Evolutionary conservation across 78 protist genomes (phyloP), one percentile per base, ranked within the genome.

Genomic region (Trichosphaerium sp.): DNA sequence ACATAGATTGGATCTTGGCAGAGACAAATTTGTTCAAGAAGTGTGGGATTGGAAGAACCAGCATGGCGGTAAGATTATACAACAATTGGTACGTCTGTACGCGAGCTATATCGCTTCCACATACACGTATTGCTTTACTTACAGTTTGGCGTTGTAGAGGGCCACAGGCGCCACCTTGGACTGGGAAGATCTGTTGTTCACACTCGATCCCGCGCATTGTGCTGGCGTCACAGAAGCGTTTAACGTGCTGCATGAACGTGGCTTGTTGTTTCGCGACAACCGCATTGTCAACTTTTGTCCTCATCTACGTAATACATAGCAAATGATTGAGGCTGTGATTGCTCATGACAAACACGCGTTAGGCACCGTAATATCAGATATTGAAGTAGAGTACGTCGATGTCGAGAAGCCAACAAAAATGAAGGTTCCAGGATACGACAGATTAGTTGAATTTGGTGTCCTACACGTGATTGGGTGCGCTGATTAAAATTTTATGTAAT

Each of bases 351-450:
- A n/a, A n/a, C n/a, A n/a, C n/a, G n/a, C n/a, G n/a, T n/a, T n/a
- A n/a, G n/a, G n/a, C n/a, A 82, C 94, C 0, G 96, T 89, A 6
- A 87, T 93, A n/a, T 90, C 95, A n/a, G 94, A 90, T 38, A 60
- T 91, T 11, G 96, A 94, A 62, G 82, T 79, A 44, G 90, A 84
- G 76, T 47, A 69, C 42, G 3, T 26, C 1, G 47, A 32, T 12
- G 23, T 69, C 25, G 80, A 59, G 2, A 52, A 41, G 15, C 78
- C 65, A 43, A 54, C 72, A 4, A 18, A 32, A 29, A 8, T 62
- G 12, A 41, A 31, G n/a, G 51, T 70, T 28, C 67, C 65, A 32
- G 66, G 71, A 7, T 10, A 29, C 31, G 38, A 4, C 63, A 26
- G 61, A 31, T 32, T 42, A 68, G 18, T 55, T 37, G 86, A 68